Conservation (phyloP, 192 early-diverging fungal genomes). For the Funneliformis mosseae region DNA sequence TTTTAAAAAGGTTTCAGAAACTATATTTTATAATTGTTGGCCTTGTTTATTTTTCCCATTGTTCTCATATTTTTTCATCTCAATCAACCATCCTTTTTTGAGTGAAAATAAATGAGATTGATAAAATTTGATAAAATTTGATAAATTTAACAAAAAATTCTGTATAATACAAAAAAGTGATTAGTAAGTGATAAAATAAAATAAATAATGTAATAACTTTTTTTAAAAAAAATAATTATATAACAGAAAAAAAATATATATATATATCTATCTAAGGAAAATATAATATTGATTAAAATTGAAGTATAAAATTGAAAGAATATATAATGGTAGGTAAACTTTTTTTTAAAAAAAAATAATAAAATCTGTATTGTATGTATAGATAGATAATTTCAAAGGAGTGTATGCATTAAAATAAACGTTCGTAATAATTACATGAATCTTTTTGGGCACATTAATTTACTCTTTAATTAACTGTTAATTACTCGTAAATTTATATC, state of each 20-base stretch:
- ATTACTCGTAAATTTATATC: constrained; percentile 6
- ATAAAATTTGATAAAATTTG: too few species aligned
- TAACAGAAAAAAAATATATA: too few species aligned
- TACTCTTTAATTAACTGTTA: background rate
- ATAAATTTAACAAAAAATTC: background rate
- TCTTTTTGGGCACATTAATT: background rate
- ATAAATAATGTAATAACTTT: background rate
- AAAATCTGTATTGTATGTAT: background rate
- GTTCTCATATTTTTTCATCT: background rate
- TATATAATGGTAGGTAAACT: background rate
- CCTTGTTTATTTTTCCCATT: background rate
- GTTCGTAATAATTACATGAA: background rate
- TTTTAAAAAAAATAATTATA: background rate
- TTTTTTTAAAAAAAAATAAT: too few species aligned
- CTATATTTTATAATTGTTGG: too few species aligned
- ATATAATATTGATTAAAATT: background rate
- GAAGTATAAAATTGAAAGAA: background rate
- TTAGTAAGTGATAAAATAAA: background rate
- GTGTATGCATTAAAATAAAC: background rate
- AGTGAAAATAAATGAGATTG: background rate
- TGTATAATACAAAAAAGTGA: background rate
- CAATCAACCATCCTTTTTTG: background rate
- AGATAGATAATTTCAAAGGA: background rate
- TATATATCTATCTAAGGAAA: background rate
- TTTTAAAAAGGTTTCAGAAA: too few species aligned